Conservation (phyloP, 179 eudicot species). For the Beta macrorhiza region DNA sequence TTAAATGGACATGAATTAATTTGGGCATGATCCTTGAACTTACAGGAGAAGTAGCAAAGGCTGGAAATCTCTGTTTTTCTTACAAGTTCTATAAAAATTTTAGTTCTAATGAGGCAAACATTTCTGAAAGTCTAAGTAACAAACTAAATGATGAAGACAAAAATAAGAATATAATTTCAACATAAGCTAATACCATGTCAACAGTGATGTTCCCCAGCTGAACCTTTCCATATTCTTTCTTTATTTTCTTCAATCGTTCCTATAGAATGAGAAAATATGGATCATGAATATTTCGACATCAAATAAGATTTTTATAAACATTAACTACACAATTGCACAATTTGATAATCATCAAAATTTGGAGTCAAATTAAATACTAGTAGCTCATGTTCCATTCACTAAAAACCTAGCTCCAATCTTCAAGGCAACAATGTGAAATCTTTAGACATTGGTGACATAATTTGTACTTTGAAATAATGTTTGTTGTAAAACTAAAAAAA, state of each 20-base stretch:
- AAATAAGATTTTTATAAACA: neutral
- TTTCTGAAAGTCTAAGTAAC: neutral
- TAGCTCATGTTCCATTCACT: neutral
- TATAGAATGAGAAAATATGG: constrained; percentile 24
- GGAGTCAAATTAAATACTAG: neutral
- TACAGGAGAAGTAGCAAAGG: neutral
- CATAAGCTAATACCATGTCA: constrained; percentile 68
- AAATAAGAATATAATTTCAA: neutral
- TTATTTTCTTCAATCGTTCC: constrained; percentile 91
- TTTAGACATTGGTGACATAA: neutral
- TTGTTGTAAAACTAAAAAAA: neutral
- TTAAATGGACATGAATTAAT: neutral
- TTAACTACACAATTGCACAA: neutral
- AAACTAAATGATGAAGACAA: neutral
- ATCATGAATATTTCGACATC: neutral
- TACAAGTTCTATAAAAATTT: neutral
- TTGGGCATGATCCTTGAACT: neutral
- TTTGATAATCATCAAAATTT: neutral
- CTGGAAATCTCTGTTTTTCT: neutral
- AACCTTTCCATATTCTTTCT: constrained; percentile 80
- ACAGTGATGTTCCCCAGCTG: constrained; percentile 85
- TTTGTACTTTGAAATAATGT: neutral
- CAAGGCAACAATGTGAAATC: neutral
- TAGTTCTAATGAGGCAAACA: neutral
- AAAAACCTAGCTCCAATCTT: neutral